Evolutionary conservation across 352 stramenopile genomes (phyloP).

Genomic region (Peronosclerospora sorghi): DNA sequence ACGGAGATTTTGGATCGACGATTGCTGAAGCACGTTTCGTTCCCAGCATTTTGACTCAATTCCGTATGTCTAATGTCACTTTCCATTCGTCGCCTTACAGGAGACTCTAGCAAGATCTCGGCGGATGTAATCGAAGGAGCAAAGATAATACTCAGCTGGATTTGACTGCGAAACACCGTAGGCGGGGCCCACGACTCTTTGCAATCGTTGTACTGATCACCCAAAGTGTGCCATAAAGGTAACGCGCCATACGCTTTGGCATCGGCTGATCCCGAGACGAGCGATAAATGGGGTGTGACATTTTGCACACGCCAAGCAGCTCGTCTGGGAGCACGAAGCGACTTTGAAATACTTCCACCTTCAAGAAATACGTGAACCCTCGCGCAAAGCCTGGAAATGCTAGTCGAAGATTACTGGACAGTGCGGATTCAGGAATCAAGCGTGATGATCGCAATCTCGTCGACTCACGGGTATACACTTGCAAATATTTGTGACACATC

Average conservation of each 20-base stretch:
- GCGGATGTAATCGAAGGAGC: constrained; percentile 47
- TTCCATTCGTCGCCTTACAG: too few relatives aligned
- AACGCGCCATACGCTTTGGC: constrained; percentile 72
- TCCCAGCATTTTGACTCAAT: constrained; percentile 18
- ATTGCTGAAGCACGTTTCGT: constrained; percentile 45
- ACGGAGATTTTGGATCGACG: constrained; percentile 47
- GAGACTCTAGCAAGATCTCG: constrained; percentile 33
- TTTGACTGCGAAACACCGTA: constrained; percentile 72
- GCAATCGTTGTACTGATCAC: too few relatives aligned
- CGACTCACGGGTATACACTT: constrained; percentile 29
- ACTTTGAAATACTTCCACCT: too few relatives aligned
- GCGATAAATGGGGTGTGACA: too few relatives aligned
- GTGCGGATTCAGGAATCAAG: constrained; percentile 61
- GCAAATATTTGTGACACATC: too few relatives aligned
- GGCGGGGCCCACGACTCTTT: too few relatives aligned
- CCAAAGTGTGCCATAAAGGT: constrained; percentile 66
- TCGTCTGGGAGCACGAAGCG: constrained; percentile 57
- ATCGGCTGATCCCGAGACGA: constrained; percentile 62
- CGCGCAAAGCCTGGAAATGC: too few relatives aligned
- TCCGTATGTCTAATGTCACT: constrained; percentile 22
- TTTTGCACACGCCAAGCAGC: constrained; percentile 71
- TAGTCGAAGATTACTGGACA: too few relatives aligned
- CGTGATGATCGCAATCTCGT: constrained; percentile 23
- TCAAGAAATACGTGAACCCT: too few relatives aligned
- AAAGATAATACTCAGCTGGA: constrained; percentile 76